Conservation (phyloP, 805 yeast genomes). For the Suhomyces xylopsoci region DNA sequence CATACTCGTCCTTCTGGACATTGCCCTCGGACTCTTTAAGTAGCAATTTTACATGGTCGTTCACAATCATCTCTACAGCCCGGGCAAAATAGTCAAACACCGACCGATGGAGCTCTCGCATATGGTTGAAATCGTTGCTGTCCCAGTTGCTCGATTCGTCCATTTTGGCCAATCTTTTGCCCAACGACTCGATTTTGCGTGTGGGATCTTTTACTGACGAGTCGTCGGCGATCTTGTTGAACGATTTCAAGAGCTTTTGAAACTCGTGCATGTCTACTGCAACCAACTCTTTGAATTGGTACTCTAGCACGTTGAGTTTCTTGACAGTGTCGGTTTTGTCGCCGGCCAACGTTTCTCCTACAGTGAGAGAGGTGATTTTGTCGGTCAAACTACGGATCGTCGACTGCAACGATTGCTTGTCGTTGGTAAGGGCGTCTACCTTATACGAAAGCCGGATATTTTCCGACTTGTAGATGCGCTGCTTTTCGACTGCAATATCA, state of each 20-base stretch:
- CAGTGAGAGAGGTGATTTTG: conserved; percentile 27
- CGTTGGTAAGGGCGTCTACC: conserved; percentile 37
- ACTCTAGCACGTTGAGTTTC: conserved; percentile 30
- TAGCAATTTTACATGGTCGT: conserved; percentile 48
- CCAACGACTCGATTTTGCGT: conserved; percentile 43
- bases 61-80: conserved; percentile 57
- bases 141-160: conserved; percentile 10
- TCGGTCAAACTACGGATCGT: conserved; percentile 40
- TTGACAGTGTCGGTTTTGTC: conserved; percentile 7
- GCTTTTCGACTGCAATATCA: conserved; percentile 41
- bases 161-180: conserved; percentile 21
- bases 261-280: conserved; percentile 44
- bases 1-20: conserved; percentile 17
- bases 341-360: conserved; percentile 8
- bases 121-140: conserved; percentile 17
- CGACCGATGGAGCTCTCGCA: conserved; percentile 41
- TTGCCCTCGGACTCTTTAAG: conserved; percentile 31
- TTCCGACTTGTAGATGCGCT: conserved; percentile 43
- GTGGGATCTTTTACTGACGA: conserved; percentile 58
- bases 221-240: conserved; percentile 56
- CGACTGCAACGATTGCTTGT: conserved; percentile 32
- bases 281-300: conserved; percentile 42
- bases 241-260: conserved; percentile 47
- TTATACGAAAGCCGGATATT: conserved; percentile 41
- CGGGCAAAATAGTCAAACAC: conserved; percentile 55